Percentiles rank a stretch among this genome's conserved stretches.
Conservation (phyloP, 2,329 filamentous ascomycete species). For the Dactylellina haptotyla region DNA sequence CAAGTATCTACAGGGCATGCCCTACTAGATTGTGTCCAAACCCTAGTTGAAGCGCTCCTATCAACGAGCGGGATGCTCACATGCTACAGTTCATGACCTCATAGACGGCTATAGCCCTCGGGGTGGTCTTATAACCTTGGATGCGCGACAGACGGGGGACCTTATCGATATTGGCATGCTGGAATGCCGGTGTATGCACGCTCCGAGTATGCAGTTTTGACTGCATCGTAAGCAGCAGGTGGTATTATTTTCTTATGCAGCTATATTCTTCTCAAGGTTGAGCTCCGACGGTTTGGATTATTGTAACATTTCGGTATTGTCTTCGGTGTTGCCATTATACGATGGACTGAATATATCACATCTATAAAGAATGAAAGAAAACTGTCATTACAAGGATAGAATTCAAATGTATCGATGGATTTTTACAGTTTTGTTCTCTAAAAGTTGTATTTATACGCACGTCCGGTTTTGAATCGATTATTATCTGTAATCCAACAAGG, state of each 20-base stretch:
- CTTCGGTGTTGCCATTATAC: background rate
- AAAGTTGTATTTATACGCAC: background rate
- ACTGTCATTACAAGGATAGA: no score
- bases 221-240: slow-evolving; percentile 15
- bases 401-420: no score
- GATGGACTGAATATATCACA: background rate
- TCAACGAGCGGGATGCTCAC: slow-evolving; percentile 41
- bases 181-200: background rate
- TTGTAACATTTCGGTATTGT: background rate
- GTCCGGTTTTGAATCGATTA: background rate
- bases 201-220: background rate
- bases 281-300: background rate
- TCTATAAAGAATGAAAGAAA: background rate
- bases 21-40: slow-evolving; percentile 9
- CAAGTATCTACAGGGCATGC: background rate
- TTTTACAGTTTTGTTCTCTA: no score
- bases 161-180: slow-evolving; percentile 17
- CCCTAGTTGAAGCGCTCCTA: slow-evolving; percentile 37
- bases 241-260: slow-evolving; percentile 5
- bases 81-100: slow-evolving; percentile 38
- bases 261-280: background rate
- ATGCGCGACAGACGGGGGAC: background rate
- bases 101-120: slow-evolving; percentile 5
- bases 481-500: no score
- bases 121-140: background rate